Evolutionary conservation across 1,284 basidiomycete species (phyloP).

Genomic region (Papiliotrema laurentii): DNA sequence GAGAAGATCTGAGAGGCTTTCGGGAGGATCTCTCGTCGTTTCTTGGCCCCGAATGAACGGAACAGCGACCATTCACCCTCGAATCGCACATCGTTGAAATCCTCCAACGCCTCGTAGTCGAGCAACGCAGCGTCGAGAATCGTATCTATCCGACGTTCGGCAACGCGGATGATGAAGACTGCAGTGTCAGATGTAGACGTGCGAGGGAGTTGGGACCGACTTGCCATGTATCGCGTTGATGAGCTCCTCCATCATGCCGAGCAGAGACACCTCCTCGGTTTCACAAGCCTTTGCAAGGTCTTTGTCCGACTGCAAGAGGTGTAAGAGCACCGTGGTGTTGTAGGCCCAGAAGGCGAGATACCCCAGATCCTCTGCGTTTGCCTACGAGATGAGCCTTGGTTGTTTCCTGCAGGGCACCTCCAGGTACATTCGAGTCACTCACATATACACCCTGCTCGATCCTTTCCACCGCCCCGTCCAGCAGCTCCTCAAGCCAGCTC

Average conservation of each 20-base stretch:
- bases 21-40: constrained; percentile 53
- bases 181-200: constrained; percentile 8
- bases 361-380: constrained; percentile 74
- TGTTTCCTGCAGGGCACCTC: background rate
- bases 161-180: constrained; percentile 94
- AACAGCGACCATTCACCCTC: constrained; percentile 95
- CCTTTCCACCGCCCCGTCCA: constrained; percentile 81
- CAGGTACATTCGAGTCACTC: constrained; percentile 45
- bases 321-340: constrained; percentile 82
- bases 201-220: constrained; percentile 12
- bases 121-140: constrained; percentile 78
- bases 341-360: constrained; percentile 91
- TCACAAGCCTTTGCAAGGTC: constrained; percentile 67
- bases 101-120: constrained; percentile 73
- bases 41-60: constrained; percentile 62
- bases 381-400: constrained; percentile 50
- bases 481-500: constrained; percentile 84
- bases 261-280: constrained; percentile 62
- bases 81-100: constrained; percentile 79
- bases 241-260: constrained; percentile 58
- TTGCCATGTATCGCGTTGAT: constrained; percentile 89
- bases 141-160: constrained; percentile 81
- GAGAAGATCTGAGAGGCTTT: constrained; percentile 43
- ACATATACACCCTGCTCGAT: constrained; percentile 92
- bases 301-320: constrained; percentile 80